Conservation (phyloP, 2,329 filamentous ascomycete species). For the Fusarium sp. region DNA sequence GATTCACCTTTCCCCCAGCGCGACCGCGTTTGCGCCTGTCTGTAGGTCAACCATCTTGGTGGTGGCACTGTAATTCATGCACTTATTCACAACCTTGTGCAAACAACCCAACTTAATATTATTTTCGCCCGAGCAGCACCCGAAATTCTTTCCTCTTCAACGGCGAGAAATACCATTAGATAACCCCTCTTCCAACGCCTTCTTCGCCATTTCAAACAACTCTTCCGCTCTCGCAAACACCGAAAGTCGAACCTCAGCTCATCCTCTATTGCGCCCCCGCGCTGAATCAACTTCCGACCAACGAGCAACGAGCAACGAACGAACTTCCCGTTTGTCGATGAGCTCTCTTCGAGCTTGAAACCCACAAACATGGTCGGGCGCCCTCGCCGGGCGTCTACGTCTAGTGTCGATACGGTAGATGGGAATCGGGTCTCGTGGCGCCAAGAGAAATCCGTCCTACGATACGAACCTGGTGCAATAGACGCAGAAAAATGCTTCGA, state of each 20-base stretch:
- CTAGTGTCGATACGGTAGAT: conserved; percentile 60
- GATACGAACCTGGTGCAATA: conserved; percentile 43
- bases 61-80: background rate
- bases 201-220: background rate
- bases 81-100: background rate
- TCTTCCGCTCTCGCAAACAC: background rate
- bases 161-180: background rate
- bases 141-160: background rate
- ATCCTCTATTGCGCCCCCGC: background rate
- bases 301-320: background rate
- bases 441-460: conserved; percentile 53
- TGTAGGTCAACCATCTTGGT: background rate
- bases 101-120: background rate
- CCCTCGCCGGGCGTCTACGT: conserved; percentile 58
- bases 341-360: conserved; percentile 11
- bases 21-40: conserved; percentile 33
- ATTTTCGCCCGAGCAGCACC: background rate
- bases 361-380: conserved; percentile 57
- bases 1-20: background rate
- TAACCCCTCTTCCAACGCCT: background rate
- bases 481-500: conserved; percentile 71
- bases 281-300: conserved; percentile 2
- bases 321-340: conserved; percentile 30
- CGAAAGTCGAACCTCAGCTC: background rate
- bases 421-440: conserved; percentile 52